A percentile compares a stretch with the other conserved stretches of the same genome.
These are phyloP conservation scores for Acer campestre DNA, from an alignment of 345 rosid genomes.

Conservation along the genomic window DNA sequence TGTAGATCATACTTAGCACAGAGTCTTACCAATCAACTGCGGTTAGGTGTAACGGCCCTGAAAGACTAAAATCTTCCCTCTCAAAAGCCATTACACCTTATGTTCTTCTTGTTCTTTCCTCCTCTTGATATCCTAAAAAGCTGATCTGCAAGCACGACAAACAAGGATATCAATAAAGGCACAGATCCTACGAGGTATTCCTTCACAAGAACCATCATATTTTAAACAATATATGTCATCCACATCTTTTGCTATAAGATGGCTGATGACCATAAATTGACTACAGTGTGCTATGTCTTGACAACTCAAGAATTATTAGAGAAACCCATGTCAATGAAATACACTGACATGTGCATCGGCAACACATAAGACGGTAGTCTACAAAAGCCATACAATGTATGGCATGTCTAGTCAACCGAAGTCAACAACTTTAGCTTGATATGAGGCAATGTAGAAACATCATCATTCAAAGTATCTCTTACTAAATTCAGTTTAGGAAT, in stretches of 20 bases:
- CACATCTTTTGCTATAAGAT: not conserved
- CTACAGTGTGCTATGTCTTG: not conserved
- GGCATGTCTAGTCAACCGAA: not conserved
- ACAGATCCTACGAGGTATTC: not conserved
- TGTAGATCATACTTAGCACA: not conserved
- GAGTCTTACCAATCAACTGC: constrained; percentile 60
- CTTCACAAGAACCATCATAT: not conserved
- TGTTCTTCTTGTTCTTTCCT: constrained; percentile 1
- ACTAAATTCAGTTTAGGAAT: no score
- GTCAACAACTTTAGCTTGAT: not conserved
- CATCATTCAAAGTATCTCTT: no score
- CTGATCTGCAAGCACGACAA: constrained; percentile 17
- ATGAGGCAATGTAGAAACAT: not conserved
- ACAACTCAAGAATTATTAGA: not conserved
- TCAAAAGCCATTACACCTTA: constrained; percentile 50
- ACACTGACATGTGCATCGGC: not conserved
- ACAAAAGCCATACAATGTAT: not conserved
- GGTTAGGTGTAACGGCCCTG: constrained; percentile 72
- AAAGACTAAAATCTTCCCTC: constrained; percentile 62
- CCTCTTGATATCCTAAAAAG: constrained; percentile 20
- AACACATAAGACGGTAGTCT: not conserved
- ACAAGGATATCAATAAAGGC: not conserved
- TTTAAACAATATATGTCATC: not conserved
- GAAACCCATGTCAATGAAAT: not conserved
- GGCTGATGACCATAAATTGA: not conserved